Evolutionary conservation across 768 basidiomycete species (phyloP), one percentile per base, ranked within the genome.

Genomic region (Boletus edulis): DNA sequence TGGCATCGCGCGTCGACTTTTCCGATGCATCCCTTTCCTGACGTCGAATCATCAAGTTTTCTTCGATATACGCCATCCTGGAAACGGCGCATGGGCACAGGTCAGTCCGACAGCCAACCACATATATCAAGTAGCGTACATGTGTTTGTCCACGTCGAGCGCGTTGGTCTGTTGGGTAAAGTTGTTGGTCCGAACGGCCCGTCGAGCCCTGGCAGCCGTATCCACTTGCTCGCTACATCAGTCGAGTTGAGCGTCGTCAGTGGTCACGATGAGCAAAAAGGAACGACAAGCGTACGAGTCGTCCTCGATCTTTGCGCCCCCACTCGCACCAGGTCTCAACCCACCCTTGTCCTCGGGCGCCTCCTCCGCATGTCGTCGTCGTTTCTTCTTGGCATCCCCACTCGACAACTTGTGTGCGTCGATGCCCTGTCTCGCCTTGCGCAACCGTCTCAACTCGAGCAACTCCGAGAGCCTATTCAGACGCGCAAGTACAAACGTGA

Each of bases 121-220:
- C 29, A 29, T 4, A 29, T 5, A 14, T 12, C 12, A 6, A 2
- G 3, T 6, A 6, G 27, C 91, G 48, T 54, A 94, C 96, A 98
- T 98, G 66, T 98, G 97, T 67, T 98, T 98, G 75, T 99, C 96
- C 24, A 97, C 94, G 67, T 98, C 96, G 20, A 98, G 79, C 1
- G 86, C 84, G 68, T 97, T 96, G 5, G 96, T 99, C 73, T 98
- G 96, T 59, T 95, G 92, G 0, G 97, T 99, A 67, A 99, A 98
- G 73, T 97, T 97, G 72, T 91, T 96, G 20, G 84, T 76, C 39
- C 93, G 78, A 3, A 95, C 87, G 6, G 86, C 82, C 48, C 85
- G 78, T 55, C 91, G 78, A 11, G 89, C 85, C 54, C 82, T 86
- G 3, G 87, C 83, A 50, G 85, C 84, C 31, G 84, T 81, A 43